Conservation (phyloP, 371 early-diverging fungal genomes). For the Phascolomyces articulosus region DNA sequence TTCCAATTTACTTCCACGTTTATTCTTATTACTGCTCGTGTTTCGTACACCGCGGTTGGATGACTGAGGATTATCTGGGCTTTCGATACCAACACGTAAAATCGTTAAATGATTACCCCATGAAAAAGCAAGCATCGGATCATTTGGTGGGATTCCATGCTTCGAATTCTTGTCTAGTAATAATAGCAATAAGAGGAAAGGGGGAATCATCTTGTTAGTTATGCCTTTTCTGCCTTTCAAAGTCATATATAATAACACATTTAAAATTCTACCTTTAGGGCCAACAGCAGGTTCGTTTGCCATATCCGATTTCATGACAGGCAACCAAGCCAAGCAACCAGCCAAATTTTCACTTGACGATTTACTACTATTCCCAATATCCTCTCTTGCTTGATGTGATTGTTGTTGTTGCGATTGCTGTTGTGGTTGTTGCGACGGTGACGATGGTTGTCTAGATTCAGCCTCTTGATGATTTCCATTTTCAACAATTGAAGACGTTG, state of each 20-base stretch:
- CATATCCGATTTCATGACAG: constrained; percentile 45
- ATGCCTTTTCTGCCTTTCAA: no score
- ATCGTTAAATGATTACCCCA: constrained; percentile 69
- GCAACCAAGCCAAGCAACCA: constrained; percentile 69
- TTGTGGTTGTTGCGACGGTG: no score
- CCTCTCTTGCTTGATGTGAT: constrained; percentile 5
- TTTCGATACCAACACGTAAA: constrained; percentile 46
- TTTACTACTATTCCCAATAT: constrained; percentile 16
- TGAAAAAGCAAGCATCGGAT: constrained; percentile 67
- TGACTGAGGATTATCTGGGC: constrained; percentile 11
- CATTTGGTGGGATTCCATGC: constrained; percentile 21
- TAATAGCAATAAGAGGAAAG: neutral
- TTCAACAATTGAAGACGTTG: neutral
- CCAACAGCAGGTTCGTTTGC: neutral
- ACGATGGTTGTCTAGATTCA: constrained; percentile 1
- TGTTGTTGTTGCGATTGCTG: constrained; percentile 4
- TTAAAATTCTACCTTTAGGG: constrained; percentile 23
- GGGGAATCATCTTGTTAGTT: no score
- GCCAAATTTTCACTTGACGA: constrained; percentile 44
- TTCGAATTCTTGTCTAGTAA: constrained; percentile 21
- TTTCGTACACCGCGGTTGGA: neutral
- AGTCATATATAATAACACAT: no score
- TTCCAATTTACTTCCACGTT: constrained; percentile 43
- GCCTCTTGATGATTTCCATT: neutral
- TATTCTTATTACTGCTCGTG: constrained; percentile 22